phyloP scores from a whole-genome alignment of 2,329 filamentous ascomycete species.

The Clonostachys solani region DNA sequence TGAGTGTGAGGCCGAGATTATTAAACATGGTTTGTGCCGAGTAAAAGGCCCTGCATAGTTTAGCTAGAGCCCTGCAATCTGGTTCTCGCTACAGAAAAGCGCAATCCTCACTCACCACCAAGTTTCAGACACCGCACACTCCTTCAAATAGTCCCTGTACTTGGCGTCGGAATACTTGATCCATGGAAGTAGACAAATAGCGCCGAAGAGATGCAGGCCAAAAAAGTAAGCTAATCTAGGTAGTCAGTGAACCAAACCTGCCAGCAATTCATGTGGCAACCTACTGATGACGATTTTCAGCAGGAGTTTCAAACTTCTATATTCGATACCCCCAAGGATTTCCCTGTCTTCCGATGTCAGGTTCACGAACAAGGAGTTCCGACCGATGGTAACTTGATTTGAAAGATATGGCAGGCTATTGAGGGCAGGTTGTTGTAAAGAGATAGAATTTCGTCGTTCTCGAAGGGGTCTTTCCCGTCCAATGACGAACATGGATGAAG shows the following conservation, averaged over 20 bases:
- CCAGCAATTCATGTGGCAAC: constrained; percentile 3
- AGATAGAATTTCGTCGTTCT: constrained; percentile 6
- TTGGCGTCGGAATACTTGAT: constrained; percentile 31
- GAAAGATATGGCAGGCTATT: constrained; percentile 32
- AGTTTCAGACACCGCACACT: constrained; percentile 29
- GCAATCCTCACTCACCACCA: constrained; percentile 38
- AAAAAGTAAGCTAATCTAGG: constrained; percentile 34
- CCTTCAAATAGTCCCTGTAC: constrained; percentile 30
- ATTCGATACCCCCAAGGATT: constrained; percentile 46
- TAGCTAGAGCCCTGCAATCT: background rate
- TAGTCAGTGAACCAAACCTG: background rate
- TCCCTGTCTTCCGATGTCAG: constrained; percentile 33
- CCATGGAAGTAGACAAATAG: constrained; percentile 43
- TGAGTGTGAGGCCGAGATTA: constrained; percentile 50
- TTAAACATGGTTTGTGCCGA: constrained; percentile 45
- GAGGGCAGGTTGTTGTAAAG: constrained; percentile 4
- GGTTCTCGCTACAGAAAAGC: background rate
- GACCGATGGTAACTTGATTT: constrained; percentile 33
- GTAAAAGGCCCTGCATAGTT: constrained; percentile 34
- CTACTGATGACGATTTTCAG: constrained; percentile 38
- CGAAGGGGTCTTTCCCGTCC: constrained; percentile 11
- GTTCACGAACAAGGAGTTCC: constrained; percentile 40
- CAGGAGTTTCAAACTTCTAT: constrained; percentile 41
- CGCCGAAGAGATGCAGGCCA: constrained; percentile 39
- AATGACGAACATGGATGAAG: constrained; percentile 33